Base-by-base conservation (phyloP, 352 stramenopile genomes). In the Globisporangium megalacanthum region DNA sequence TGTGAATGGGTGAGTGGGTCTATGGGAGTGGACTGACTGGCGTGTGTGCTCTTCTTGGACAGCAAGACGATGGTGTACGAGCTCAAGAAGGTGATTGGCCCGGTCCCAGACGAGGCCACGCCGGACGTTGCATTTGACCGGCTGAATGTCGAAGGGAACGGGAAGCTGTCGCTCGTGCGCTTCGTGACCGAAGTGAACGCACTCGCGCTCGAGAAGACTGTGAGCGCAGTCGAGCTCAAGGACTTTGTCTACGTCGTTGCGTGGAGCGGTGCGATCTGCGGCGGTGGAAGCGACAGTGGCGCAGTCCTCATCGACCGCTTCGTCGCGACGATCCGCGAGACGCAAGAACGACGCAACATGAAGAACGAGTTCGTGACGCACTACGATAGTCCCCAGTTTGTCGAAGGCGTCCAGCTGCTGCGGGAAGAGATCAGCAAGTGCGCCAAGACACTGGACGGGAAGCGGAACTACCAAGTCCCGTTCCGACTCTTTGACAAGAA, bases 361-460 rank as follows among this genome's bases (percentile, higher is more conserved):
- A 89, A 89, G 54, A 85, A 78, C 57, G 83, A 89, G 52, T 93
- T 89, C 64, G 65, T 91, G 33, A 93, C 80, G 3, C 79, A 89
- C 45, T 90, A 89, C 47, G 83, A 93, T 42, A 93, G 80, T 37
- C 83, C 83, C 3, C 65, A 72, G 49, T 93, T 93, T 37, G 55
- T 84, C n/a, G 80, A 90, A 62, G 83, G 83, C 1, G 72, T 91
- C 7, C 73, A 85, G 20, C 53, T 90, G 11, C 62, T 93, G 33
- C 79, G 82, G 6, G 75, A 78, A 1, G 83, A 93, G 55, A 75
- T 91, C 36, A 82, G 82, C 39, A 83, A 83, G 39, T 87, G 79
- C 50, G 80, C 80, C 4, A 93, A 91, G 69, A 93, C 80, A 14
- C 76, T 74, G 1, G 83, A 93, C 62, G 83, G 83, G 1, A 88